Base-by-base conservation (phyloP, 768 basidiomycete species). In the Rhodotorula sphaerocarpa region DNA sequence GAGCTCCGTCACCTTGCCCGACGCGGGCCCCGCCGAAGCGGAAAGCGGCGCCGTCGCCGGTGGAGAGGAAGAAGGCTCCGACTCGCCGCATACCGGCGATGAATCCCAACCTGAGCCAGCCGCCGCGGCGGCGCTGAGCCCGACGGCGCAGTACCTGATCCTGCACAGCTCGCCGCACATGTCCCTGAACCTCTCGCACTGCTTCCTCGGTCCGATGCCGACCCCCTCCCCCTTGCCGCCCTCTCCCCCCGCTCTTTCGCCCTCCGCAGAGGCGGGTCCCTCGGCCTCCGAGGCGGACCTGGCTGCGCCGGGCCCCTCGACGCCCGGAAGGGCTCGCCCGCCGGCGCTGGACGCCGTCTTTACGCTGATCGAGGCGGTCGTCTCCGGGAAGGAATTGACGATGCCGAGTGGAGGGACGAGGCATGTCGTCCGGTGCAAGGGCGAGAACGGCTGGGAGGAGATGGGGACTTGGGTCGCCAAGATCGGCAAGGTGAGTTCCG, bases 131-230 rank as follows among this genome's bases (percentile, higher is more conserved):
- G n/a, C n/a, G 25, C 42, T 59, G 21, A 46, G 43, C 10, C 48
- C 63, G 5, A 41, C 54, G 33, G 63, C 58, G 21, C 36, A 45
- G 27, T 47, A 65, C 39, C 58, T 65, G 31, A 34, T 65, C 16
- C 55, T 58, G 27, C 58, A 55, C 33, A 30, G 56, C 12, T 57
- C 55, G 9, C 67, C 67, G 5, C 28, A 51, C 43, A 20, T 65
- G 5, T 55, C 63, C 4, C 57, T 69, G 28, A 20, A 54, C 27
- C 51, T 68, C 28, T 34, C 63, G 7, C 21, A 7, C 5, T 68
- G 67, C 46, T 55, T 56, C 9, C 52, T 71, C 42, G 64, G 67
- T 12, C 63, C 70, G 41, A 64, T 69, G 69, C 60, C 70, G 34
- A 59, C 63, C 5, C 63, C 70, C 1, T 31, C 51, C 20, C 25